Conservation (phyloP, 768 basidiomycete species). For the Calocybe indica region DNA sequence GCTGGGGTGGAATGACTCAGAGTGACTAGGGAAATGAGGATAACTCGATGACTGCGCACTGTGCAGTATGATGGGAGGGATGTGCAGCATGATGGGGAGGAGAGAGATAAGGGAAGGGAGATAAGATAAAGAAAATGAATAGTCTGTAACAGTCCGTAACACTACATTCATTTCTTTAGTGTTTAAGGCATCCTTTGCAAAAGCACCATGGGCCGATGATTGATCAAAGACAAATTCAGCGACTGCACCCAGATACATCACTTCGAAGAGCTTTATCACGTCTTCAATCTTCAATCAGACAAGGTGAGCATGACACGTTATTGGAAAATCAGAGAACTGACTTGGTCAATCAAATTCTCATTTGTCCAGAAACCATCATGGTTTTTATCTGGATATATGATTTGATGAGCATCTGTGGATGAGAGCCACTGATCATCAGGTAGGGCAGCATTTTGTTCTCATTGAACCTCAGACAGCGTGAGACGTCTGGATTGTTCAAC, state of each 20-base stretch:
- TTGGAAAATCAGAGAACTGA: not conserved
- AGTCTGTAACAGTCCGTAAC: no score
- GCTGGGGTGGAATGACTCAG: no score
- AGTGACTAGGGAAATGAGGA: no score
- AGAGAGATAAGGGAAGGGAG: no score
- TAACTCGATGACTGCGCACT: no score
- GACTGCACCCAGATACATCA: slow-evolving; percentile 6
- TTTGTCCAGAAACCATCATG: slow-evolving; percentile 15
- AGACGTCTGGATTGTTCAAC: slow-evolving; percentile 7
- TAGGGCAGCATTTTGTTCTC: not conserved
- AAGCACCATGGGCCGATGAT: slow-evolving; percentile 13
- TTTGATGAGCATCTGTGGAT: slow-evolving; percentile 9
- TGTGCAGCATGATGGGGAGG: no score
- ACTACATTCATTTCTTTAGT: slow-evolving; percentile 16
- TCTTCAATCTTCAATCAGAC: not conserved
- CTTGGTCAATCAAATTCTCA: slow-evolving; percentile 13
- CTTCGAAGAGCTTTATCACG: slow-evolving; percentile 3
- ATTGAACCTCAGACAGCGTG: slow-evolving; percentile 3
- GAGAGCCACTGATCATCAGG: slow-evolving; percentile 2
- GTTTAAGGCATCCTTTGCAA: slow-evolving; percentile 12
- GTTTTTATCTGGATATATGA: slow-evolving; percentile 16
- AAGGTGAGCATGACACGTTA: not conserved
- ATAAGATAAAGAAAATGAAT: no score
- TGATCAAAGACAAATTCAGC: slow-evolving; percentile 14
- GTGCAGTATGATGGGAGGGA: no score